Evolutionary conservation across 164 flowering plant species (phyloP).

Genomic region (Taxillus chinensis): DNA sequence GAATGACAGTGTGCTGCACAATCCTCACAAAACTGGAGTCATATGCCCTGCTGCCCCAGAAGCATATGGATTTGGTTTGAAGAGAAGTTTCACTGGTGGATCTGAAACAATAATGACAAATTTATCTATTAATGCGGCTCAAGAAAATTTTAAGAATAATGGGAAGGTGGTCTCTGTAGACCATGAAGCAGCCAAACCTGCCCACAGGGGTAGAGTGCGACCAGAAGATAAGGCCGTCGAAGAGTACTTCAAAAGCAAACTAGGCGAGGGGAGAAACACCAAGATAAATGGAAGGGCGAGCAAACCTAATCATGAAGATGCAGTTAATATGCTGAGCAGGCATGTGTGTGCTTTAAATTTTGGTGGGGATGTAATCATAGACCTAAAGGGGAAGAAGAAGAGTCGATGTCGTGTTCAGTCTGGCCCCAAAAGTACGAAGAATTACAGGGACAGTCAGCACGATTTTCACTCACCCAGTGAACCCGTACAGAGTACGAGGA

Average conservation of each 20-base stretch:
- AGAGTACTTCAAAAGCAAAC: neutral
- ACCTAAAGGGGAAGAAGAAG: neutral
- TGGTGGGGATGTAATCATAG: constrained; percentile 8
- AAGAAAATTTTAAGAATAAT: neutral
- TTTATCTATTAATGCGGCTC: neutral
- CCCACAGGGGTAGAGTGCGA: neutral
- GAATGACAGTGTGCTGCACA: neutral
- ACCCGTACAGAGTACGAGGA: neutral
- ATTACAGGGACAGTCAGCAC: neutral
- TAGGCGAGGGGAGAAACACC: neutral
- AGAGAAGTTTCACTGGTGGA: neutral
- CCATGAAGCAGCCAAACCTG: too few species aligned
- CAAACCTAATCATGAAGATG: constrained; percentile 6
- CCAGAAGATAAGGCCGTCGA: neutral
- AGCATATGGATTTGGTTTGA: neutral
- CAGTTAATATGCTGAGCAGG: constrained; percentile 15
- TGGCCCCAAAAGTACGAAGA: neutral
- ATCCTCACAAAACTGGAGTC: neutral
- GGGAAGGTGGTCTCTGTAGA: neutral
- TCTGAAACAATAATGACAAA: neutral
- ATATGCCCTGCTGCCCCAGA: neutral
- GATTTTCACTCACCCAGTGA: neutral
- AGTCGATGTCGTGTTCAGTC: neutral
- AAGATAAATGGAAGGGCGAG: neutral
- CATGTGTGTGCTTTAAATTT: constrained; percentile 12